Evolutionary conservation across 208 protist genomes (phyloP), one percentile per base, ranked within the genome.

Genomic region (Trypanosoma mega): DNA sequence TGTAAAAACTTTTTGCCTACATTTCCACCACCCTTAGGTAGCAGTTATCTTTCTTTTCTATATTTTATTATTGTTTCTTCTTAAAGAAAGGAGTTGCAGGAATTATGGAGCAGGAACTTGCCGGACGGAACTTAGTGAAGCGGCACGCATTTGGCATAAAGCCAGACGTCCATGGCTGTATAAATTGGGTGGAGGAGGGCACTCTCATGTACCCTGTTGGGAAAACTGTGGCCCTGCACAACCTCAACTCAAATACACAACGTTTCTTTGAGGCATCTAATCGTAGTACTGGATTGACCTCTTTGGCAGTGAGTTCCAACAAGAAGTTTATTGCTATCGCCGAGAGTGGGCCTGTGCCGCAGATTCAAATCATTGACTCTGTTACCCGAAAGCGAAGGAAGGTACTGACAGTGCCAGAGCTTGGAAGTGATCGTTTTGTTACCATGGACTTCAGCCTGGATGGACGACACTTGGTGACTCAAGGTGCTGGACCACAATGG

Each of bases 241-340:
- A 85, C 68, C 66, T 91, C 31, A 72, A 64, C 24, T 87, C 78
- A 33, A 93, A 92, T 66, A 82, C 70, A 23, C 86, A 94, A 60
- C 86, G 83, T 37, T 94, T 95, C 58, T 74, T 94, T 52, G 87
- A 90, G 46, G 73, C 76, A 11, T 70, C 61, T 18, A 74, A 88
- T 51, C 69, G 78, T 14, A 89, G 84, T 46, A 67, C 76, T 34
- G 96, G 77, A 45, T 87, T 98, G 73, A 97, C 93, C 4, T 87
- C 94, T 43, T 62, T 98, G 14, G 82, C 91, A 6, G 80, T 97
- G 46, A 92, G 81, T 36, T 80, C 87, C 2, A 98, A 98, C 66
- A 89, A 92, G 36, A 97, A 97, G 65, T 98, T 94, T 51, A 78
- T 98, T 26, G 97, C 97, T 39, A 79, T 98, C 29, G 94, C 96